phyloP scores from a whole-genome alignment of 345 rosid species.

The Acer campestre region DNA sequence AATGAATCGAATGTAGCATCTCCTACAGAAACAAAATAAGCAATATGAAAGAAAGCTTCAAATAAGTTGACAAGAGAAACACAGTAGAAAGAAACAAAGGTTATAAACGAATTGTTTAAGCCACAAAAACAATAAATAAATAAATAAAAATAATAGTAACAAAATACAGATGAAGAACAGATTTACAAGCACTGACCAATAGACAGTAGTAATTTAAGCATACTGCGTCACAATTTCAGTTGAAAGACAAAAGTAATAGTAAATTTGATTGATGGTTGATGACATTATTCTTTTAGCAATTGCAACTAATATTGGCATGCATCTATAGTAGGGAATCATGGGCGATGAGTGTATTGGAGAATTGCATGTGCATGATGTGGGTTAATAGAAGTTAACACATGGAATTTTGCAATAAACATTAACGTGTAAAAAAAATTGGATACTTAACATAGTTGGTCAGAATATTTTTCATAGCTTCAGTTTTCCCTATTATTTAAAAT shows the following conservation, averaged over 20 bases:
- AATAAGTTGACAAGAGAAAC: not conserved
- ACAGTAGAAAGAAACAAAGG: not conserved
- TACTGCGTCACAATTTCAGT: not conserved
- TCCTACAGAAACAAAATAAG: slow-evolving; percentile 56
- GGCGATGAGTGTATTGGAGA: not conserved
- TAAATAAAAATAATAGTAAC: not conserved
- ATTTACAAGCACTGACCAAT: not conserved
- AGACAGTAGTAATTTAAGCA: not conserved
- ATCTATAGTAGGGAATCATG: not conserved
- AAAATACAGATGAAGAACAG: not conserved
- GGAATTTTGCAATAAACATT: not conserved
- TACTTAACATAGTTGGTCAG: not conserved
- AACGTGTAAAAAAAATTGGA: not conserved
- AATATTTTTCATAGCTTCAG: not conserved
- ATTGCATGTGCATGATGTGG: not conserved
- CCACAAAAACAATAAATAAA: not conserved
- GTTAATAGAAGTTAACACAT: not conserved
- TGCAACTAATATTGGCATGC: not conserved
- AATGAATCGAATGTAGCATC: slow-evolving; percentile 91
- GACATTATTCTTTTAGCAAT: no score
- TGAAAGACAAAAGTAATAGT: not conserved
- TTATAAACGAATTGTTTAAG: not conserved
- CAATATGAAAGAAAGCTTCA: slow-evolving; percentile 10
- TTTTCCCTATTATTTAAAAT: not conserved
- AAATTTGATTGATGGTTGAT: not conserved